Evolutionary conservation across 176 grass and related monocot species (phyloP).

Genomic region (Neostapfia colusana): DNA sequence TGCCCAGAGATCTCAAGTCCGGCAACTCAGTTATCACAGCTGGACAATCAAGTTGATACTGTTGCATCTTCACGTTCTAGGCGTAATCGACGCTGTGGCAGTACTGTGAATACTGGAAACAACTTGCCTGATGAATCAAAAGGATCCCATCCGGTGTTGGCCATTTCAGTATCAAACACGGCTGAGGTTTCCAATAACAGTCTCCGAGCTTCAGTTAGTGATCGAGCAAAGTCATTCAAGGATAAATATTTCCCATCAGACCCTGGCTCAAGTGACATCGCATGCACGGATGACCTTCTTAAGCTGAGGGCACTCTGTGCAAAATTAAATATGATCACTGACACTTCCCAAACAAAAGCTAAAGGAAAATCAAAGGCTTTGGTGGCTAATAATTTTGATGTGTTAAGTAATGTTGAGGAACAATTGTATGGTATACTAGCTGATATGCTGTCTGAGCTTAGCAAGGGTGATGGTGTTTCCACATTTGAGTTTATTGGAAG

Average conservation of each 20-base stretch:
- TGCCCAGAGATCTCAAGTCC: constrained; percentile 45
- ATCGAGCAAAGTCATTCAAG: constrained; percentile 66
- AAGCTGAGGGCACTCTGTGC: constrained; percentile 61
- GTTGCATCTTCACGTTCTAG: constrained; percentile 61
- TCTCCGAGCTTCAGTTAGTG: constrained; percentile 64
- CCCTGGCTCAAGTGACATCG: constrained; percentile 55
- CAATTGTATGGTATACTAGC: constrained; percentile 55
- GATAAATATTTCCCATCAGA: constrained; percentile 76
- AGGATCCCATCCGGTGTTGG: constrained; percentile 35
- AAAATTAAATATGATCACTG: constrained; percentile 61
- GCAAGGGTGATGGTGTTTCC: constrained; percentile 77
- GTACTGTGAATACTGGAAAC: constrained; percentile 46
- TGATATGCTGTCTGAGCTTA: constrained; percentile 74
- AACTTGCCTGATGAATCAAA: constrained; percentile 57
- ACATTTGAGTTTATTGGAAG: constrained; percentile 96
- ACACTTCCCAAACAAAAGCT: constrained; percentile 57
- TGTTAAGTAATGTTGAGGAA: constrained; percentile 53
- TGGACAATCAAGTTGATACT: constrained; percentile 48
- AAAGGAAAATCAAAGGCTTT: constrained; percentile 79
- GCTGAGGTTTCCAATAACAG: constrained; percentile 51
- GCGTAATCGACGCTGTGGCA: constrained; percentile 55
- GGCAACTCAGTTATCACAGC: constrained; percentile 34
- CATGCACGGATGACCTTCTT: constrained; percentile 74
- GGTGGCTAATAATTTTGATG: constrained; percentile 50
- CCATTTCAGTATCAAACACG: constrained; percentile 26